Evolutionary conservation across 208 protist genomes (phyloP), one percentile per base, ranked within the genome.

Genomic region (Strigomonas culicis): DNA sequence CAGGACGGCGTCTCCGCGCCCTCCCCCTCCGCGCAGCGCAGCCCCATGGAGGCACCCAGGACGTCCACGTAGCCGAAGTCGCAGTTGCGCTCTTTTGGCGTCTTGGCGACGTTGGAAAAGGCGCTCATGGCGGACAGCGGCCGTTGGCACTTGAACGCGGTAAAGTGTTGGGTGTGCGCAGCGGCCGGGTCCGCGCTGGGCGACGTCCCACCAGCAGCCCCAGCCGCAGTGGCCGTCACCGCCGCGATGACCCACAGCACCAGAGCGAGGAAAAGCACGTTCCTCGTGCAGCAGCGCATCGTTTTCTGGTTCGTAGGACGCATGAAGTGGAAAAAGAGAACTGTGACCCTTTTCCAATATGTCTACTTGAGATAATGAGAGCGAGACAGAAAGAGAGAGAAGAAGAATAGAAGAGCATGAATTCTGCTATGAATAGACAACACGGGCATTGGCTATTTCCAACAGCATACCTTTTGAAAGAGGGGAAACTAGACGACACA

Each of bases 21-120:
- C 15, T 4, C 10, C 4, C 39, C 39, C 19, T 44, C 39, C 39
- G 8, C 39, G 17, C 59, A 36, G 28, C 21, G 13, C n/a, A 31
- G 21, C 13, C n/a, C 44, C 1, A 28, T 8, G 0, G 34, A 50
- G 0, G 84, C 88, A 21, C 65, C 72, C 0, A 65, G 39, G 13
- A 92, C 79, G 34, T 51, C 51, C 57, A 92, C 84, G 51, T 79
- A 79, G n/a, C 63, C 52, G 52, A 86, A 89, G 28, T 79, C 58
- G 63, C 85, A 92, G 61, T 82, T 90, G n/a, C 69, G 39, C 13
- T 76, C 43, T 13, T 52, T 30, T 19, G 51, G 47, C 6, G 63
- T 49, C 63, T 79, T 85, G 34, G 58, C 72, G 19, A 82, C 59
- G 21, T 53, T 30, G 2, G 57, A 52, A 15, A 94, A 79, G 2